A percentile compares a stretch with the other conserved stretches of the same genome.
Evolutionary conservation across 495 filamentous ascomycete genomes (phyloP).

Genomic region (Cercophora newfieldiana): DNA sequence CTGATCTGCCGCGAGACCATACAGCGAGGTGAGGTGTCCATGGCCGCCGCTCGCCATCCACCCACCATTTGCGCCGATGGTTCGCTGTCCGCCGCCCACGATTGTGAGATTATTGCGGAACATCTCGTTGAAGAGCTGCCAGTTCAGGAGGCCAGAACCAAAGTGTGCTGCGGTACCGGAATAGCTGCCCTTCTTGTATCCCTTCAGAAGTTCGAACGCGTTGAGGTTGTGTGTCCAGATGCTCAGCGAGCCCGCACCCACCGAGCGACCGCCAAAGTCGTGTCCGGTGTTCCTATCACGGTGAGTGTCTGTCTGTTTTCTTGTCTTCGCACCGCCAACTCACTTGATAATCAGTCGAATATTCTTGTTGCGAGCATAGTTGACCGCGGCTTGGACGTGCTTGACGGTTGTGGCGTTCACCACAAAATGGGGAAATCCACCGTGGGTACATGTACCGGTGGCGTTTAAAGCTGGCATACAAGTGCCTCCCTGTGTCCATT

Average conservation of each 20-base stretch:
- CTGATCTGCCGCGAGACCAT: conserved; percentile 54
- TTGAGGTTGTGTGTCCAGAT: conserved; percentile 61
- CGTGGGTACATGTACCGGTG: conserved; percentile 50
- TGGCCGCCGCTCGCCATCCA: conserved; percentile 57
- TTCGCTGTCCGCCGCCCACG: conserved; percentile 45
- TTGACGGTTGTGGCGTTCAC: conserved; percentile 56
- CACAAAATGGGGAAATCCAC: conserved; percentile 58
- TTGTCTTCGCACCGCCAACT: no score
- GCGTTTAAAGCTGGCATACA: conserved; percentile 39
- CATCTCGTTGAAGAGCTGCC: conserved; percentile 44
- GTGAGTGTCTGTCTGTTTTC: conserved; percentile 48
- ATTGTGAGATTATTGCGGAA: conserved; percentile 37
- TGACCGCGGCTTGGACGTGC: conserved; percentile 59
- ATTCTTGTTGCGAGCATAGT: conserved; percentile 59
- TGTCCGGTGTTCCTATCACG: conserved; percentile 67
- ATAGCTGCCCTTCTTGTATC: conserved; percentile 43
- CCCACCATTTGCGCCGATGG: conserved; percentile 52
- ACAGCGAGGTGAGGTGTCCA: conserved; percentile 37
- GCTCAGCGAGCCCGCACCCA: conserved; percentile 53
- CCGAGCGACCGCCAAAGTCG: conserved; percentile 59
- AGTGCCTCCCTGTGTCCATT: conserved; percentile 44
- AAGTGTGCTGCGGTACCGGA: conserved; percentile 45
- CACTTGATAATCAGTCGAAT: conserved; percentile 64
- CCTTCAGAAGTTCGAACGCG: conserved; percentile 39
- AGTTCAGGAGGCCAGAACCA: conserved; percentile 46